Conservation (phyloP, 345 rosid species). For the Camelina sativa region DNA sequence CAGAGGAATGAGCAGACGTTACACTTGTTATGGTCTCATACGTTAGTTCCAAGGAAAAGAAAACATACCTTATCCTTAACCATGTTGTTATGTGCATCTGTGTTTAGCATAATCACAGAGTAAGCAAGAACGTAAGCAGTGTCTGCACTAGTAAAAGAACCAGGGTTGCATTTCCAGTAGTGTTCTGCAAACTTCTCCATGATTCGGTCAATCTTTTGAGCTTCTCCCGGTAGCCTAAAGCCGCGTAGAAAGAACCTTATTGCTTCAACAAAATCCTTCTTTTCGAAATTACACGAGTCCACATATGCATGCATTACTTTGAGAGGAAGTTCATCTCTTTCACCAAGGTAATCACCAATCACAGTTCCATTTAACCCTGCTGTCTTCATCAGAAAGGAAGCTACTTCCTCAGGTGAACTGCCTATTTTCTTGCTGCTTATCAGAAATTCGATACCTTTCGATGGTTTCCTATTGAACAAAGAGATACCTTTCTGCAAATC, state of each 20-base stretch:
- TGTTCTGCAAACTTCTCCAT: conserved; percentile 99
- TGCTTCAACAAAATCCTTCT: conserved; percentile 79
- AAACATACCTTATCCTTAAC: conserved; percentile 89
- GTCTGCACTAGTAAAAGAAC: conserved; percentile 92
- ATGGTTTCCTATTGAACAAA: conserved; percentile 85
- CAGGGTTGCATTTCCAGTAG: conserved; percentile 92
- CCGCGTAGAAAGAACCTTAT: conserved; percentile 92
- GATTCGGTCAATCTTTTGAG: conserved; percentile 95
- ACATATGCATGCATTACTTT: conserved; percentile 99
- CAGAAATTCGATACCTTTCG: conserved; percentile 89
- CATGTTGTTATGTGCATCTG: conserved; percentile 98
- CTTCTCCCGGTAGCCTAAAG: conserved; percentile 97
- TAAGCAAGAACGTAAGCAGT: conserved; percentile 97
- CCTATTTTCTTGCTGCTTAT: conserved; percentile 74
- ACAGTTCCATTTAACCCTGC: conserved; percentile 79
- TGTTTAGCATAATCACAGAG: conserved; percentile 96
- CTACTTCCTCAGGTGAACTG: conserved; percentile 81
- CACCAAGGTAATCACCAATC: conserved; percentile 97
- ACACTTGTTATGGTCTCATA: neutral
- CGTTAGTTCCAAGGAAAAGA: neutral
- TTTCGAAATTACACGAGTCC: conserved; percentile 79
- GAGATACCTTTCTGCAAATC: conserved; percentile 85
- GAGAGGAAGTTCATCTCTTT: conserved; percentile 86
- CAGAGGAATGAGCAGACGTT: conserved; percentile 6
- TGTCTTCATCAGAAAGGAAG: conserved; percentile 80